Evolutionary conservation across 768 basidiomycete genomes (phyloP), one percentile per base, ranked within the genome.

Genomic region (Sarcodon sp.): DNA sequence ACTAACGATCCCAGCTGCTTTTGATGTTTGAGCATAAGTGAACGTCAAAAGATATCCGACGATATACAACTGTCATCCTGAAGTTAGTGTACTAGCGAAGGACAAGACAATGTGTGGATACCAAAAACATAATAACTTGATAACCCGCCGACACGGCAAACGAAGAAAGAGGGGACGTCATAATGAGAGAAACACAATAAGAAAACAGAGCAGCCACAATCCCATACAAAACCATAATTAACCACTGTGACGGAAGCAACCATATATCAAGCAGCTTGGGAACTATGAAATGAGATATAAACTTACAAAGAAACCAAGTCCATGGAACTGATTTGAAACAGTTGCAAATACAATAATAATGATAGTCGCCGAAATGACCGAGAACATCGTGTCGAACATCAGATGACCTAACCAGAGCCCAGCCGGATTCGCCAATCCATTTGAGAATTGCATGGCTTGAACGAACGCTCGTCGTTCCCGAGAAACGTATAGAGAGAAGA

Each of bases 321-420:
- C 83, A 51, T 77, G 69, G 60, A 89, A 87, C 51, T 84, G 79
- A 48, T 75, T 65, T 0, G 79, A 69, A 3, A 60, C 71, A 12
- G 65, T 57, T 8, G 76, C 75, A 53, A 80, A 85, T 6, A 87
- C 55, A 38, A 85, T 73, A 13, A 72, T 67, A 41, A 86, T 75
- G 45, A 85, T 64, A 1, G 81, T 81, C 1, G 85, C 71, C 16
- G 76, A 59, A n/a, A 81, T 61, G 12, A 80, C 53, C 3, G 75
- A 71, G 50, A 75, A 71, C 8, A 83, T 69, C 7, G 75, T 69
- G 55, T 89, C 87, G 61, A 83, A 86, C 57, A 83, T 64, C 12
- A 87, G 68, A 61, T 89, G 87, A 3, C 87, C 87, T 3, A 89
- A 65, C 83, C 85, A 87, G 39, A 88, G 65, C 3, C 81, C 83